Percentiles rank a stretch among this genome's conserved stretches.
phyloP scores from a whole-genome alignment of 1,139 yeast species.

The Suhomyces panamericanus region DNA sequence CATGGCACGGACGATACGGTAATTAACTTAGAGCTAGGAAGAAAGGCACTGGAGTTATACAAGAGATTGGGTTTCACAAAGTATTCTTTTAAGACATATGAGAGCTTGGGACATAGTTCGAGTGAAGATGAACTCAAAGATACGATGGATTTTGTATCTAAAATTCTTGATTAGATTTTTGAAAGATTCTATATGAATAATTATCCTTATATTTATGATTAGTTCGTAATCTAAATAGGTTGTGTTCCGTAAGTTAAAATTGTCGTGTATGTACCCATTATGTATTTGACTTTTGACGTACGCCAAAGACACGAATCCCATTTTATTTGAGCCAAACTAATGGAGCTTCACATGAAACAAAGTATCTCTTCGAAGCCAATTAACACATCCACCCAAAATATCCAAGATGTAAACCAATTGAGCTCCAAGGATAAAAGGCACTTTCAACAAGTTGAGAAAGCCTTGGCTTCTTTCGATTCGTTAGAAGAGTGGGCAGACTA shows the following conservation, averaged over 20 bases:
- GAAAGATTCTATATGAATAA: not conserved
- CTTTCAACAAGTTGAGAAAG: constrained; percentile 65
- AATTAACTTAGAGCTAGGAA: constrained; percentile 52
- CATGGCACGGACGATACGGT: constrained; percentile 83
- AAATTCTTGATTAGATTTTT: constrained; percentile 3
- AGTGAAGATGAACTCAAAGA: constrained; percentile 66
- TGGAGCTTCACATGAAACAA: not conserved
- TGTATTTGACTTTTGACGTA: no score
- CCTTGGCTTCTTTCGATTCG: constrained; percentile 75
- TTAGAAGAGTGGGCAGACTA: constrained; percentile 99
- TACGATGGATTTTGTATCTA: constrained; percentile 50
- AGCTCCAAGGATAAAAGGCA: constrained; percentile 69
- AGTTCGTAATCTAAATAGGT: no score
- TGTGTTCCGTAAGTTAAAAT: no score
- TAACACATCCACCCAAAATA: constrained; percentile 3
- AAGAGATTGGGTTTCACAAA: constrained; percentile 52
- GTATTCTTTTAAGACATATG: constrained; percentile 57
- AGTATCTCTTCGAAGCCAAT: not conserved
- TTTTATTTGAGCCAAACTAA: not conserved
- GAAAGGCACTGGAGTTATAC: constrained; percentile 48
- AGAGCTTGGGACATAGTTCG: constrained; percentile 67
- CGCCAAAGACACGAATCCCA: no score
- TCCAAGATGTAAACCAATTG: constrained; percentile 14
- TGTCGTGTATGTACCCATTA: not conserved
- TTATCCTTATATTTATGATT: no score